A percentile compares a stretch with the other conserved stretches of the same genome.
These are phyloP conservation scores for Dryadomyces quercivorus DNA, from an alignment of 2,329 filamentous ascomycete species.

Conservation along the genomic window DNA sequence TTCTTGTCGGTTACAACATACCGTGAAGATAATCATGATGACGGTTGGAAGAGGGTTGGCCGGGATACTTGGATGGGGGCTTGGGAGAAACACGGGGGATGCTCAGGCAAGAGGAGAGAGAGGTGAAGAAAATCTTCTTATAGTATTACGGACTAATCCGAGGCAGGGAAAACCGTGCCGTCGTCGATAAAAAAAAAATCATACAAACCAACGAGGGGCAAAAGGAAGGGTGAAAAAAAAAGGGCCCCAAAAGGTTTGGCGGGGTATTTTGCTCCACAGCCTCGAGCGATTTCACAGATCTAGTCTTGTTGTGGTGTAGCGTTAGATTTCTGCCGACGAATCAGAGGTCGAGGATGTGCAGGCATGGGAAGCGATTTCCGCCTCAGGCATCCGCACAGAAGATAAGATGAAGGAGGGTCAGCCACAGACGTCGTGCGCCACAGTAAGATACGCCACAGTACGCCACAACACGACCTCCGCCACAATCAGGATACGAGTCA, in stretches of 20 bases:
- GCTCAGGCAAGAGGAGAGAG: conserved; percentile 9
- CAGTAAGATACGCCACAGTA: too few species aligned
- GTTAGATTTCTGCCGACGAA: too few species aligned
- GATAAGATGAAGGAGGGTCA: too few species aligned
- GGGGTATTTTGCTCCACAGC: not conserved
- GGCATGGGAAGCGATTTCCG: too few species aligned
- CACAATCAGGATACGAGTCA: too few species aligned
- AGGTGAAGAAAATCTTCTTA: conserved; percentile 3
- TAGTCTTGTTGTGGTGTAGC: too few species aligned
- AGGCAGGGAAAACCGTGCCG: not conserved
- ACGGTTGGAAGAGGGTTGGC: conserved; percentile 21
- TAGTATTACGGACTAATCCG: not conserved
- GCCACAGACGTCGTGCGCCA: too few species aligned
- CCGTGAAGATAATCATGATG: conserved; percentile 67
- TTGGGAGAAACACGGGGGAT: not conserved
- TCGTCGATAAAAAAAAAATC: not conserved
- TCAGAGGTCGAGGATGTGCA: too few species aligned
- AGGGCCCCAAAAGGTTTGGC: not conserved
- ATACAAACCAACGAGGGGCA: conserved; percentile 1
- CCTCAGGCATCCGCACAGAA: too few species aligned
- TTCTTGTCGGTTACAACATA: conserved; percentile 19
- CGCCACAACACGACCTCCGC: too few species aligned
- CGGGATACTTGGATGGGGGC: not conserved
- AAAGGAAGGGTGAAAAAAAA: not conserved
- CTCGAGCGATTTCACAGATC: not conserved